Evolutionary conservation across 2,329 filamentous ascomycete genomes (phyloP), one percentile per base, ranked within the genome.

Genomic region (Claviceps sp.): DNA sequence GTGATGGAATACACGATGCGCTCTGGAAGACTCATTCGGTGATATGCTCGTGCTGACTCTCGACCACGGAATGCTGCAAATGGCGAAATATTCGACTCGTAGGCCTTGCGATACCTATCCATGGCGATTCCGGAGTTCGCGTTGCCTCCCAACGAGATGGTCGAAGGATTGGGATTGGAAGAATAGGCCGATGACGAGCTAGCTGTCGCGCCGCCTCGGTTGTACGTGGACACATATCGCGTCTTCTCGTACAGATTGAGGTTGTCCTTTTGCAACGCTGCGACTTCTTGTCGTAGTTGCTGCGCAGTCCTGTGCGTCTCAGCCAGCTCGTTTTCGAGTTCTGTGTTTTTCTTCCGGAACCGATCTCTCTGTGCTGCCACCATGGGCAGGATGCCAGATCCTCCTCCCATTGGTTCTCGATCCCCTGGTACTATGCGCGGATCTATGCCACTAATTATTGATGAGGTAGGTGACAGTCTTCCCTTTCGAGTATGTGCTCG

Each of bases 361-460:
- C 93, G 88, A 69, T 98, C 93, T 55, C 93, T 85, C 70, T 98
- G 94, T 1, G 94, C 93, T 37, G 93, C 95, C 50, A 98, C 86
- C 94, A 98, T 98, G 37, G 93, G 94, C 24, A 98, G 73, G 57
- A 98, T 96, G 13, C 90, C 88, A 0, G 87, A 87, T 2, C 88
- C 87, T 51, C 86, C 76, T 37, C 85, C 86, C 52, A 84, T 76
- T 8, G 83, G 74, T 47, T 88, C 86, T 16, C 75, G 71, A 41
- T 74, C 69, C 8, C 68, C 65, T 47, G 69, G 72, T 43, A 60
- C 57, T 16, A 54, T 73, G 44, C 80, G 77, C 22, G 86, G 83
- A 62, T 95, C 87, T 63, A 96, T 89, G n/a, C 93, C 93, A 55
- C 90, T 96, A 61, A 98, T 97, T 61, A 98, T 97, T 20, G 91